A percentile compares a stretch with the other conserved stretches of the same genome.
Evolutionary conservation across 176 grass and related monocot species (phyloP).

Genomic region (Aegilops sharonensis): DNA sequence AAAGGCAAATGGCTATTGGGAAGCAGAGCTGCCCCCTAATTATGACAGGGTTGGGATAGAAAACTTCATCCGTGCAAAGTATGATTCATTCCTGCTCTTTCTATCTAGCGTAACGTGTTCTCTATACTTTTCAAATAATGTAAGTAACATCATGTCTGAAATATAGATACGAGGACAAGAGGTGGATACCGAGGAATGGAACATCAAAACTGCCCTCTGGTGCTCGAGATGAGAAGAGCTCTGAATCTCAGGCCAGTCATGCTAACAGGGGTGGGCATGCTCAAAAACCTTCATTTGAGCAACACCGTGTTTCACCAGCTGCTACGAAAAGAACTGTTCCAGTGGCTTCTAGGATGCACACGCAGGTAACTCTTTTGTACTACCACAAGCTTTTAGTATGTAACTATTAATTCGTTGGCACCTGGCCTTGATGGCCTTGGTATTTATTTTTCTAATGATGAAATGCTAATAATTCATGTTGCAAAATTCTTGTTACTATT

Average conservation of each 20-base stretch:
- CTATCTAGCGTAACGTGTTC: conserved; percentile 14
- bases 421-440: neutral
- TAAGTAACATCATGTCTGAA: conserved; percentile 21
- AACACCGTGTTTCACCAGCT: conserved; percentile 39
- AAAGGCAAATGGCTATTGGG: conserved; percentile 92
- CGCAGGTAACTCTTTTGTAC: conserved; percentile 43
- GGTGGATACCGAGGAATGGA: conserved; percentile 83
- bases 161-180: conserved; percentile 97
- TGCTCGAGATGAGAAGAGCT: conserved; percentile 54
- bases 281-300: conserved; percentile 68
- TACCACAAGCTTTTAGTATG: neutral
- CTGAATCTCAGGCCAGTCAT: conserved; percentile 45
- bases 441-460: conserved; percentile 15
- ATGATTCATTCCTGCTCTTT: conserved; percentile 33
- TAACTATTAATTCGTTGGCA: neutral
- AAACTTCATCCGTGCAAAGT: conserved; percentile 98
- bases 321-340: conserved; percentile 46
- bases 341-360: conserved; percentile 52
- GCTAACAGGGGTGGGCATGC: conserved; percentile 37
- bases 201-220: conserved; percentile 35
- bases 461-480: conserved; percentile 10
- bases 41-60: conserved; percentile 97
- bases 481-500: neutral
- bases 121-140: neutral
- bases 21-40: conserved; percentile 94